Evolutionary conservation across 305 asterid genomes (phyloP), one percentile per base, ranked within the genome.

Genomic region (Fraxinus paxiana): DNA sequence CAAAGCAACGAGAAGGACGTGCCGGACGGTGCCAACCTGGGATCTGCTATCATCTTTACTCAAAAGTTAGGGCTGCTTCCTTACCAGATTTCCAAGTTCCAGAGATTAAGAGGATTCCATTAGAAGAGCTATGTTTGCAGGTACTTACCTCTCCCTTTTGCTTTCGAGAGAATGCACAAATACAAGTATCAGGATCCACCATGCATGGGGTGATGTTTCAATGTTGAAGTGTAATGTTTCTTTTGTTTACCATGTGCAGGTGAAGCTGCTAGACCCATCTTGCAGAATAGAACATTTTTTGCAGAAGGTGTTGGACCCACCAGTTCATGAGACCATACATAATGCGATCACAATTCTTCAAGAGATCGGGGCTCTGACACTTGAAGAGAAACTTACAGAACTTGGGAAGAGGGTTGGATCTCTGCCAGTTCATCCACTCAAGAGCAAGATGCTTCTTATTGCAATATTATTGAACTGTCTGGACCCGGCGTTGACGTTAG

Each of bases 11-110:
- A 77, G 96, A 94, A 89, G 99, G 99, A 13, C 98, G 99, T 34
- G 97, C 98, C 4, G 99, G 99, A 78, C 88, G 98, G 67, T 96
- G 99, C 88, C 99, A 92, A 75, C 91, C 98, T 5, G 99, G 99
- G 70, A 85, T 91, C 35, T 96, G 99, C 83, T 96, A 96, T 87
- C 99, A 92, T 88, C 98, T 96, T 82, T 96, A 82, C 88, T 92
- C 98, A 5, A 93, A 92, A 83, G 82, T 86, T n/a, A 91, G 97
- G 78, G 93, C 92, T 78, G 89, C 91, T 84, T 90, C 98, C 28
- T 74, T 96, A 74, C 94, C 90, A 3, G 97, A 94, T 84, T 96
- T 90, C 84, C 98, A 96, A 89, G 89, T 96, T 86, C 99, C 99
- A 26, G 99, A 96, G 88, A 94, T 96, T 37, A 92, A 89, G 92